These are phyloP conservation scores for Lasiodiplodia sp. DNA, from an alignment of 2,329 filamentous ascomycete genomes.

Conservation along the genomic window DNA sequence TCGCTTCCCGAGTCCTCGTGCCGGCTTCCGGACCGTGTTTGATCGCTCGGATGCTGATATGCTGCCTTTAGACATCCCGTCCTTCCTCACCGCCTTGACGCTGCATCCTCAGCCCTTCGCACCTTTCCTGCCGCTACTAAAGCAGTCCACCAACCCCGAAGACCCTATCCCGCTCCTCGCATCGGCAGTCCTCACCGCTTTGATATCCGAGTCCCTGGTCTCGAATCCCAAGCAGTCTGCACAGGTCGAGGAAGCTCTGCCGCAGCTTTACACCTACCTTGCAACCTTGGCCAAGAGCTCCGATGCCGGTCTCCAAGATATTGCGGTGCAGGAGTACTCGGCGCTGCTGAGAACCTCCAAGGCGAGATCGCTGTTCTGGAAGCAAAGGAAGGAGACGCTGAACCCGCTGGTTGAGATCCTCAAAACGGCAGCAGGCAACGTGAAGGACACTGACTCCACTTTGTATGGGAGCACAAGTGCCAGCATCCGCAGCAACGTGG, in stretches of 20 bases:
- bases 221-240: conserved; percentile 65
- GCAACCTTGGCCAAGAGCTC: conserved; percentile 82
- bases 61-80: conserved; percentile 72
- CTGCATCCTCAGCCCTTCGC: conserved; percentile 74
- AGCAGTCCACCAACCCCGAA: conserved; percentile 81
- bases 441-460: conserved; percentile 71
- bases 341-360: conserved; percentile 77
- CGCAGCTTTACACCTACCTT: conserved; percentile 84
- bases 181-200: conserved; percentile 81
- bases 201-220: conserved; percentile 72
- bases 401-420: conserved; percentile 84
- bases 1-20: background rate
- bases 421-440: conserved; percentile 74
- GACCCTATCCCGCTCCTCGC: conserved; percentile 90
- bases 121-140: conserved; percentile 84
- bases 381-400: conserved; percentile 84
- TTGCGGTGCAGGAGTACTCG: conserved; percentile 92
- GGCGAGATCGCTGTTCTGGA: conserved; percentile 87
- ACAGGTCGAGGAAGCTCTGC: conserved; percentile 78
- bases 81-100: conserved; percentile 78
- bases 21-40: background rate
- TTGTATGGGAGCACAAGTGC: conserved; percentile 56
- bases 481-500: conserved; percentile 70
- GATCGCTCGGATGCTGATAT: background rate
- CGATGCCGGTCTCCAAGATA: conserved; percentile 92